Evolutionary conservation across 2,329 filamentous ascomycete species (phyloP), one percentile per base, ranked within the genome.

Genomic region (Didymella arachidicola): DNA sequence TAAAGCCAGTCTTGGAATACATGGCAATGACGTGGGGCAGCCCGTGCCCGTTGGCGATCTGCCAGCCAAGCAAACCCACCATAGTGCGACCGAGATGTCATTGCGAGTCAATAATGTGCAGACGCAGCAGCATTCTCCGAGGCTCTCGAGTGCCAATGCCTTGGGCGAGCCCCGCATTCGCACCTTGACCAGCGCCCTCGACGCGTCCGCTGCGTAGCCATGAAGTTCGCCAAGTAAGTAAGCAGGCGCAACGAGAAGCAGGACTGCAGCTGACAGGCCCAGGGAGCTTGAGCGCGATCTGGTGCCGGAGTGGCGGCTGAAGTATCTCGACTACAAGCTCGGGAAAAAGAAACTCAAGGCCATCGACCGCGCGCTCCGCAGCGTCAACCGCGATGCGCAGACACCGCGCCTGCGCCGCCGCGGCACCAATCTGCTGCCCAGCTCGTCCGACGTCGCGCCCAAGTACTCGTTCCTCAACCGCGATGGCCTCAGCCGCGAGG

Each of bases 341-440:
- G 94, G 93, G 60, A 98, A 98, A 80, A 97, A 97, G 80, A 89
- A 93, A 74, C 84, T 98, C 77, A 98, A 97, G 78, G 88, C 87
- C 56, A 88, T 97, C 51, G 79, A 84, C 25, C 86, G 89, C 61
- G 92, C 92, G 59, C 84, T 95, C 61, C 83, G 85, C 54, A 83
- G 79, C 68, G 78, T 80, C 79, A 86, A 80, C 77, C 86, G 41
- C 41, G 41, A 43, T n/a, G 41, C 41, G 41, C 41, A 74, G 81
- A 84, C 80, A 1, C 78, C 81, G 60, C 77, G 80, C 43, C 61
- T 77, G 41, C 74, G 78, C 62, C 70, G 72, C 36, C 73, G 78
- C 53, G 68, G 72, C 38, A 65, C 70, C 59, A 69, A 70, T 59
- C 62, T 75, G 70, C 66, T 72, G 30, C 68, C 74, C 53, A 69